These are phyloP conservation scores for Eremothecium gossypii DNA, from an alignment of 1,139 yeast species.

Conservation along the genomic window DNA sequence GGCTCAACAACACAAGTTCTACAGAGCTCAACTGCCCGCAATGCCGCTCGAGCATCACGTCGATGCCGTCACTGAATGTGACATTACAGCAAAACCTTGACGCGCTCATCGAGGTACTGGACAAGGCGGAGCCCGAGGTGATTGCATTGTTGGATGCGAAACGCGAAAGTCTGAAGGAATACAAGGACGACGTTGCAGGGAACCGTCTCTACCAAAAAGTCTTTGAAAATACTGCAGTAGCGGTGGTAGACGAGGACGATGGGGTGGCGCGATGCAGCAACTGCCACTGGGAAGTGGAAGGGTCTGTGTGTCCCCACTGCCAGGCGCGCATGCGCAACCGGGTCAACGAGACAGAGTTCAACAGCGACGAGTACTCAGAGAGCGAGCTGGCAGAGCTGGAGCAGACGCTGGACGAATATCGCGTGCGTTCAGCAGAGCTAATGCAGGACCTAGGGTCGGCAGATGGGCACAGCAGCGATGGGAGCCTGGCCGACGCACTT, in stretches of 20 bases:
- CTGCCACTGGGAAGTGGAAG: constrained; percentile 70
- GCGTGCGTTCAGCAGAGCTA: constrained; percentile 8
- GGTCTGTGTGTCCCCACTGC: constrained; percentile 47
- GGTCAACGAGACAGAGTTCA: constrained; percentile 11
- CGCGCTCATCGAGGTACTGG: constrained; percentile 12
- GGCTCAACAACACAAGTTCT: constrained; percentile 23
- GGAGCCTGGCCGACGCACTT: constrained; percentile 12
- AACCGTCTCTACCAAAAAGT: constrained; percentile 40
- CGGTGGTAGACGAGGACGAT: constrained; percentile 54
- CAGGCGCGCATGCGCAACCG: constrained; percentile 14
- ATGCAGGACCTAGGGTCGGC: constrained; percentile 12
- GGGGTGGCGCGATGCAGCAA: constrained; percentile 72
- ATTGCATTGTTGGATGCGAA: constrained; percentile 7
- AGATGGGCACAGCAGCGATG: constrained; percentile 8
- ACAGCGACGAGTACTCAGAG: constrained; percentile 23
- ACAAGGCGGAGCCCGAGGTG: constrained; percentile 9
- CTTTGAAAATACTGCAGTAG: constrained; percentile 41
- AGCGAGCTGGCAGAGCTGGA: constrained; percentile 21
- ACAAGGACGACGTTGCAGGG: constrained; percentile 33
- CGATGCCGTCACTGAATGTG: constrained; percentile 22
- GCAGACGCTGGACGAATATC: constrained; percentile 15
- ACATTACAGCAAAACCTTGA: constrained; percentile 20
- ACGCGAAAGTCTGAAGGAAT: constrained; percentile 21
- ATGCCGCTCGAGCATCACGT: constrained; percentile 20
- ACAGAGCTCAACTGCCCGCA: constrained; percentile 27